A percentile compares a stretch with the other conserved stretches of the same genome.
phyloP scores from a whole-genome alignment of 169 alveolate genomes.

The Eimeria falciformis region DNA sequence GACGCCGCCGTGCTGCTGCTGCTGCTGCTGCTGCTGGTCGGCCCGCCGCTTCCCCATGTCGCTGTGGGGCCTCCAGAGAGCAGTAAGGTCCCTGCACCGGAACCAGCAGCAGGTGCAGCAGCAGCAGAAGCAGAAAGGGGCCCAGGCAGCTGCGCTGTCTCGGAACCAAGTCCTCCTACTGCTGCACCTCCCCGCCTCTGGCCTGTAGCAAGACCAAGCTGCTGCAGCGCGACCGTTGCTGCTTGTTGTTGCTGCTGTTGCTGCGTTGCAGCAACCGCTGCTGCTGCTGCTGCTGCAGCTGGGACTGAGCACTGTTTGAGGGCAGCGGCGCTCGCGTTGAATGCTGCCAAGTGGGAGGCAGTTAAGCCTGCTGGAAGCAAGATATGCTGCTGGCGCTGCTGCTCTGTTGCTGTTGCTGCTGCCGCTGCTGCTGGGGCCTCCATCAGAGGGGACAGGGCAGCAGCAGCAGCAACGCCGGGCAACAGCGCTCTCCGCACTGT shows the following conservation, averaged over 20 bases:
- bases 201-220: conserved; percentile 3
- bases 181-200: conserved; percentile 1
- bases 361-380: conserved; percentile 69
- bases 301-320: conserved; percentile 17
- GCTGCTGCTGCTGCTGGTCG: conserved; percentile 19
- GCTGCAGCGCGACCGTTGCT: conserved; percentile 65
- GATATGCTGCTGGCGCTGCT: conserved; percentile 70
- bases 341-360: conserved; percentile 53
- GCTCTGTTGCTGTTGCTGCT: background rate
- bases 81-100: conserved; percentile 29
- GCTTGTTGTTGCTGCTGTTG: conserved; percentile 62
- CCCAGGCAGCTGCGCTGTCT: conserved; percentile 9
- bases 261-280: conserved; percentile 40
- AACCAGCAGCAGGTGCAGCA: conserved; percentile 24
- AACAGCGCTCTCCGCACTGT: conserved; percentile 20
- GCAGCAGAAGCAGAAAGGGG: conserved; percentile 36
- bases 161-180: conserved; percentile 36
- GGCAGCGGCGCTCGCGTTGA: conserved; percentile 65
- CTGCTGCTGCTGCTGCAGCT: conserved; percentile 63
- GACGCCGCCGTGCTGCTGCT: conserved; percentile 19
- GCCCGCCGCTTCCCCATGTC: conserved; percentile 29
- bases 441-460: background rate
- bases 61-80: conserved; percentile 51
- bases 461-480: conserved; percentile 67
- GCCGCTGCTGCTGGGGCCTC: conserved; percentile 29